Conservation (phyloP, 1,284 basidiomycete genomes). For the Sporisorium scitamineum region DNA sequence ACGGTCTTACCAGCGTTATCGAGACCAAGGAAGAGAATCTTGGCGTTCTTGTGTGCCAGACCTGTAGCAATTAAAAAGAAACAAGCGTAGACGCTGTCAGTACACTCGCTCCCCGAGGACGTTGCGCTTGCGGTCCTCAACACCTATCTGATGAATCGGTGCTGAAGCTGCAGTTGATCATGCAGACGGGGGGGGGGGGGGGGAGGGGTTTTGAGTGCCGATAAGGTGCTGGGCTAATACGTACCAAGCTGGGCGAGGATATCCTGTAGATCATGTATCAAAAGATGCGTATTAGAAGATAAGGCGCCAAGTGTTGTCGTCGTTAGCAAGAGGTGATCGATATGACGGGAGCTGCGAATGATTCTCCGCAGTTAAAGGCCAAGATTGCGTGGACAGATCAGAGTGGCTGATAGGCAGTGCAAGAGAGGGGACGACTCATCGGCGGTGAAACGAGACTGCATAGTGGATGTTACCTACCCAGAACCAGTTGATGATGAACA, state of each 20-base stretch:
- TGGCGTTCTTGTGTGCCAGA: conserved; percentile 97
- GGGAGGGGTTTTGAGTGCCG: background rate
- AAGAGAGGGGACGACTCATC: no score
- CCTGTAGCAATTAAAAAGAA: conserved; percentile 71
- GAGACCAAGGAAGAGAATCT: conserved; percentile 96
- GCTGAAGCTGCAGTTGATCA: background rate
- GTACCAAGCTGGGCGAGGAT: conserved; percentile 68
- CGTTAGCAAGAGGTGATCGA: conserved; percentile 6
- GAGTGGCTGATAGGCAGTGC: background rate
- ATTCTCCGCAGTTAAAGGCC: no score
- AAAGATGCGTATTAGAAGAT: background rate
- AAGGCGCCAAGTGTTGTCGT: conserved; percentile 1
- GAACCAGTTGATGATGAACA: conserved; percentile 70
- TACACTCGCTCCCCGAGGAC: background rate
- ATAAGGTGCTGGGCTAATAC: conserved; percentile 14
- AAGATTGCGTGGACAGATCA: background rate
- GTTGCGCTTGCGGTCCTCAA: background rate
- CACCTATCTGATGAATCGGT: background rate
- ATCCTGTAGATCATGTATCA: conserved; percentile 42
- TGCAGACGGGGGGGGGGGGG: background rate
- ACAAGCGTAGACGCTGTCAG: background rate
- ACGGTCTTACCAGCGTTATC: conserved; percentile 99
- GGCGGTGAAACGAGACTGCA: background rate
- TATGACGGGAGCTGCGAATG: background rate
- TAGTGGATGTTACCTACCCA: conserved; percentile 58